phyloP scores from a whole-genome alignment of 441 rosid genomes.

The Euphorbia schlechtendalii region DNA sequence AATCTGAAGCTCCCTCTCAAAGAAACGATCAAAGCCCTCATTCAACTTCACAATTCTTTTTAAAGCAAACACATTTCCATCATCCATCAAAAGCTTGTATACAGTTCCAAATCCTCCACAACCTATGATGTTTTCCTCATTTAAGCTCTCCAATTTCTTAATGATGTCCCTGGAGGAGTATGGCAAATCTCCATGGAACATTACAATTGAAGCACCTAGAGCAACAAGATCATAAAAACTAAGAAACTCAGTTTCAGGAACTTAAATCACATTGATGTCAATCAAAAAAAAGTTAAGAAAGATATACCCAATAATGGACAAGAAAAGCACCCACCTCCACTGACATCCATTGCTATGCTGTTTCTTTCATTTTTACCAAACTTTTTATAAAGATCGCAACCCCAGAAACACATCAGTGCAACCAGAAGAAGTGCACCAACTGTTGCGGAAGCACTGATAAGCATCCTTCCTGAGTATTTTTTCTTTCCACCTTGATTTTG shows the following conservation, averaged over 20 bases:
- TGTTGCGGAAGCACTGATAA: constrained; percentile 90
- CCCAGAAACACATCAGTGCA: constrained; percentile 99
- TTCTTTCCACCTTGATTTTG: constrained; percentile 58
- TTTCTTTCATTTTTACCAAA: constrained; percentile 74
- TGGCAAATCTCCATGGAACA: constrained; percentile 99
- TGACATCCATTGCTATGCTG: constrained; percentile 82
- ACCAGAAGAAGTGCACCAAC: constrained; percentile 92
- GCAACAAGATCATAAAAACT: constrained; percentile 17
- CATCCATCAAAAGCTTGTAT: constrained; percentile 95
- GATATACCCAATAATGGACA: constrained; percentile 11
- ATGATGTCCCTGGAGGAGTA: constrained; percentile 91
- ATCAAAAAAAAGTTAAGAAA: neutral
- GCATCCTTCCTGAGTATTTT: constrained; percentile 72
- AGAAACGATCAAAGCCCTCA: constrained; percentile 92
- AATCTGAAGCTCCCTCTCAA: constrained; percentile 95
- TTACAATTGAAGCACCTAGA: constrained; percentile 89
- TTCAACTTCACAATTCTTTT: constrained; percentile 84
- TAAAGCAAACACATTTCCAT: constrained; percentile 84
- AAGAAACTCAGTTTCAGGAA: constrained; percentile 16
- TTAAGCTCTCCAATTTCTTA: constrained; percentile 73
- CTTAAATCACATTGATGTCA: neutral
- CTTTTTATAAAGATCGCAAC: constrained; percentile 95
- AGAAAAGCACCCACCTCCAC: constrained; percentile 73
- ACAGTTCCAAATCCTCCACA: constrained; percentile 95
- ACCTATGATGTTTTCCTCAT: constrained; percentile 84